Percentiles rank a stretch among this genome's conserved stretches.
phyloP scores from a whole-genome alignment of 164 flowering plant species.

The Annona squamosa region DNA sequence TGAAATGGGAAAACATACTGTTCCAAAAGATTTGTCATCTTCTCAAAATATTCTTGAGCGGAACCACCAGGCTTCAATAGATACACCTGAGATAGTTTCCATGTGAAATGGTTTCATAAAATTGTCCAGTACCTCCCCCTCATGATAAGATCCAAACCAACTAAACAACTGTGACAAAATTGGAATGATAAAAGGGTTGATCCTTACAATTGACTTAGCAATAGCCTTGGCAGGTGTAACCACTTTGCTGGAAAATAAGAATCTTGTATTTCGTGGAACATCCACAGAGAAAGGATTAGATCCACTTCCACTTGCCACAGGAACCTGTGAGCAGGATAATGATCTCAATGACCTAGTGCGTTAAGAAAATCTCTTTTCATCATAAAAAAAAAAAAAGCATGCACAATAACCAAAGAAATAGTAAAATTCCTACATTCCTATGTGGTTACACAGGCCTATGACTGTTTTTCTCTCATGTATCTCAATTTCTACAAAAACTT shows the following conservation, averaged over 20 bases:
- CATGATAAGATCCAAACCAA: not conserved
- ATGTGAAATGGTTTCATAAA: not conserved
- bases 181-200: not conserved
- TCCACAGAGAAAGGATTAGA: slow-evolving; percentile 77
- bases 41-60: slow-evolving; percentile 68
- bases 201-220: slow-evolving; percentile 87
- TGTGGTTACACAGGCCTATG: not conserved
- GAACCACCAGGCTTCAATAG: slow-evolving; percentile 73
- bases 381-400: not conserved
- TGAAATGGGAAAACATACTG: slow-evolving; percentile 59
- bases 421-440: not conserved
- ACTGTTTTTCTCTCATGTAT: not conserved
- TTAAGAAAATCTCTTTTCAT: not conserved
- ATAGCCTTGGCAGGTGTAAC: slow-evolving; percentile 72
- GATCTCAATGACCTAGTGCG: slow-evolving; percentile 4
- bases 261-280: slow-evolving; percentile 93
- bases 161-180: slow-evolving; percentile 2
- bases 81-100: slow-evolving; percentile 60
- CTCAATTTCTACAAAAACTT: not conserved
- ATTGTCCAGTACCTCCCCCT: not conserved
- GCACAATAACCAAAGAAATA: not conserved
- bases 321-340: slow-evolving; percentile 46
- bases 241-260: slow-evolving; percentile 76
- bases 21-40: slow-evolving; percentile 92
- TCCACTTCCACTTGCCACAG: slow-evolving; percentile 88